Evolutionary conservation across 2,329 filamentous ascomycete genomes (phyloP), one percentile per base, ranked within the genome.

Genomic region (Pyricularia pennisetigena): DNA sequence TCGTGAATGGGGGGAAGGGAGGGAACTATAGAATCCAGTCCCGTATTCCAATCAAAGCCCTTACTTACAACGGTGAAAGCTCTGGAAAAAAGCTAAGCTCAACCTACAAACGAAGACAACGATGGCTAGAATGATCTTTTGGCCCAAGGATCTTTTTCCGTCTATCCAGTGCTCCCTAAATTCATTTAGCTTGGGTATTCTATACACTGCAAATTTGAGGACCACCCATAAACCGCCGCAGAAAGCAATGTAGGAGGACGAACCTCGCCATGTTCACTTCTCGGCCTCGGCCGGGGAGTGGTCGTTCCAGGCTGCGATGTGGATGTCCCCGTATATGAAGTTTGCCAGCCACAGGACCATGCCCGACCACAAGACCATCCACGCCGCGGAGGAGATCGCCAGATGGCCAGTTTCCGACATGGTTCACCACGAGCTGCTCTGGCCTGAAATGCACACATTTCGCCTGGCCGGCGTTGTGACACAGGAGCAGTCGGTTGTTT

Each of bases 121-220:
- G n/a, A 26, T 29, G 8, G 32, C 64, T 16, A 66, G 64, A 12
- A 10, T 2, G 5, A 66, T 23, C 5, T 35, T 66, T 41, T 66
- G 30, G 23, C 23, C 24, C 23, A 66, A 30, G 2, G 64, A 26
- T 26, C 49, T 66, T 26, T 66, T 41, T 7, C 64, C 64, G 20
- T 66, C 64, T 35, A 66, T 66, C 64, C 64, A 66, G 30, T 66
- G n/a, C 26, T 66, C 64, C 64, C 64, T 54, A 29, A 66, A 66
- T 23, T 54, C 28, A 41, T 66, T 66, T 3, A 66, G 64, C 24
- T 26, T 24, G 10, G 24, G 32, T 32, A 66, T 41, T 41, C 24
- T 66, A 7, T 24, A 32, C 24, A 66, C 64, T 24, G 49, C 23
- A 28, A 66, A 66, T 23, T 66, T 66, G 16, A 66, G 64, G 5